These are phyloP conservation scores for Aspergillus baeticus DNA, from an alignment of 495 filamentous ascomycete species.

Conservation along the genomic window DNA sequence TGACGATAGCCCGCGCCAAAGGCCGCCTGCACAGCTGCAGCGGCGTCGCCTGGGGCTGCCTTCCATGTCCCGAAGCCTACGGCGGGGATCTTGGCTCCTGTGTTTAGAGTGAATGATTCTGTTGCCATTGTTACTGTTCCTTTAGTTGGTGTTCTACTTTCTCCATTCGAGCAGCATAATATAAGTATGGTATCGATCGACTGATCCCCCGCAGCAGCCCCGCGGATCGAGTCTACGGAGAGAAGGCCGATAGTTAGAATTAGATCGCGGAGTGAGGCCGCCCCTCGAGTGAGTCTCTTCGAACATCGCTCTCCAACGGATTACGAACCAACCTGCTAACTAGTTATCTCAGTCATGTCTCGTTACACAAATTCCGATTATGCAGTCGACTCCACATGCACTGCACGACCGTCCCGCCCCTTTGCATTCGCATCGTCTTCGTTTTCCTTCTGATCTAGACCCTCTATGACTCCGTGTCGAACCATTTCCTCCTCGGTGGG, in stretches of 20 bases:
- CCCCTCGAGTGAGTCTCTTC: not conserved
- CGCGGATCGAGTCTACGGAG: not conserved
- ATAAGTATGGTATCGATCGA: conserved; percentile 7
- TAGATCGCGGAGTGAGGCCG: not conserved
- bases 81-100: conserved; percentile 62
- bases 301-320: too few relatives aligned
- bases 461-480: conserved; percentile 21
- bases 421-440: not conserved
- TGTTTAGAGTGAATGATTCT: conserved; percentile 60
- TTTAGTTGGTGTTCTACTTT: conserved; percentile 4
- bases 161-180: too few relatives aligned
- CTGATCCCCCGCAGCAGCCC: not conserved
- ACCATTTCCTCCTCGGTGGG: conserved; percentile 25
- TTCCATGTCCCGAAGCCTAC: conserved; percentile 60
- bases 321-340: too few relatives aligned
- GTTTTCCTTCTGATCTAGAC: conserved; percentile 12
- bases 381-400: conserved; percentile 5
- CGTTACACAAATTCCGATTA: not conserved
- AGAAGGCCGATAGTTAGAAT: conserved; percentile 1
- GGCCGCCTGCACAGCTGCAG: conserved; percentile 31
- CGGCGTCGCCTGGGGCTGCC: conserved; percentile 26
- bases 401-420: conserved; percentile 9
- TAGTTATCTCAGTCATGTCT: not conserved
- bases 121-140: conserved; percentile 8
- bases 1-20: conserved; percentile 53